Evolutionary conservation across 2,329 filamentous ascomycete species (phyloP).

Genomic region (Ascochyta koolunga): DNA sequence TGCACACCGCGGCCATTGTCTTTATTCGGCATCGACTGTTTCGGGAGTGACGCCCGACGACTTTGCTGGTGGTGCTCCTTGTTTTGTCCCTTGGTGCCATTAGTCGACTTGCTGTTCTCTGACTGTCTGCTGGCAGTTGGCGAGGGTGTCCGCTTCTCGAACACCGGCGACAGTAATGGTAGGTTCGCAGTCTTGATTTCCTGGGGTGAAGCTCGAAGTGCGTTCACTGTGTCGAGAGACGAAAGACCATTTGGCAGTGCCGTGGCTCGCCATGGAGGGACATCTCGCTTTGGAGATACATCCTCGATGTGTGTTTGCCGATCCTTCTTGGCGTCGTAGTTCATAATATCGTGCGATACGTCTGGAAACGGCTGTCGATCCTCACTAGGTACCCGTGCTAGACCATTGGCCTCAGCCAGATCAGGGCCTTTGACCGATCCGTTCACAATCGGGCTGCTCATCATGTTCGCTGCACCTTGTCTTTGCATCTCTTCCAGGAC

Average conservation of each 20-base stretch:
- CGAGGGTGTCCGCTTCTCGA: conserved; percentile 74
- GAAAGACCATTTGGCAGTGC: conserved; percentile 40
- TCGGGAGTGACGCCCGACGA: conserved; percentile 37
- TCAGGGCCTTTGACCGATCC: conserved; percentile 30
- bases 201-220: conserved; percentile 48
- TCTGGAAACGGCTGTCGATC: conserved; percentile 35
- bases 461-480: conserved; percentile 32
- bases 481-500: conserved; percentile 43
- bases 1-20: conserved; percentile 37
- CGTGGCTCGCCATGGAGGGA: conserved; percentile 38
- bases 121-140: conserved; percentile 62
- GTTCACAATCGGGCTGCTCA: conserved; percentile 32
- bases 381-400: conserved; percentile 31
- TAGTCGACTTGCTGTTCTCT: conserved; percentile 35
- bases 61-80: conserved; percentile 37
- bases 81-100: conserved; percentile 35
- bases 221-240: conserved; percentile 51
- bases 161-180: conserved; percentile 71
- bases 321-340: conserved; percentile 33
- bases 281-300: conserved; percentile 37
- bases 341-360: conserved; percentile 37
- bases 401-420: conserved; percentile 26
- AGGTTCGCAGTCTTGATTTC: conserved; percentile 49
- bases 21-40: conserved; percentile 21
- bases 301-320: conserved; percentile 33